Conservation (phyloP, 495 filamentous ascomycete genomes). For the Xylaria curta region DNA sequence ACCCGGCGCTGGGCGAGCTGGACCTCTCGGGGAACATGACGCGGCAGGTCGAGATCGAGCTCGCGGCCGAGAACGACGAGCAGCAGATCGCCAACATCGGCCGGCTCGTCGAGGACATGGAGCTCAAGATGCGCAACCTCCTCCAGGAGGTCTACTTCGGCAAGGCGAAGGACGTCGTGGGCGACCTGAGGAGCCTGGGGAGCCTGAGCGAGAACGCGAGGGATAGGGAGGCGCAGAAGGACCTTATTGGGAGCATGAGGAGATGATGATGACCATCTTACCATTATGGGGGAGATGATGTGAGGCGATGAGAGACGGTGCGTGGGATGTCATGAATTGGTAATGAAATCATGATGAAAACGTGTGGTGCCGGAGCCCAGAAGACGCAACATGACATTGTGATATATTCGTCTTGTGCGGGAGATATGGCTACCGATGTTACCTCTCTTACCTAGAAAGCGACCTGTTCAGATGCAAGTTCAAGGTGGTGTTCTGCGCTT, state of each 20-base stretch:
- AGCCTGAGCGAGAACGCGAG: conserved; percentile 84
- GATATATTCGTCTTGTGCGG: not conserved
- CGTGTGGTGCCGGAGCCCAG: not conserved
- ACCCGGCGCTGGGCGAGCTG: conserved; percentile 79
- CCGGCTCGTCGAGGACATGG: conserved; percentile 97
- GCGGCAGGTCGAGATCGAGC: conserved; percentile 87
- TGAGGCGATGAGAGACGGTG: not conserved
- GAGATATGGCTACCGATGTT: not conserved
- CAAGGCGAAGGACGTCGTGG: conserved; percentile 99
- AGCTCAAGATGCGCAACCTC: conserved; percentile 98
- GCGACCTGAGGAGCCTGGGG: conserved; percentile 89
- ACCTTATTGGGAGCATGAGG: conserved; percentile 84
- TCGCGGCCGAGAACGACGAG: conserved; percentile 86
- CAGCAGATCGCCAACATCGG: conserved; percentile 97
- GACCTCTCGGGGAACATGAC: conserved; percentile 98
- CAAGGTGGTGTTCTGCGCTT: not conserved
- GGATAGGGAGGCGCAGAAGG: conserved; percentile 84
- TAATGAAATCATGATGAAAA: not conserved
- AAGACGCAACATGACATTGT: not conserved
- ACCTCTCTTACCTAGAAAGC: not conserved
- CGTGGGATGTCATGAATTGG: not conserved
- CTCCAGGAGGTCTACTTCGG: conserved; percentile 99
- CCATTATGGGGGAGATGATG: not conserved
- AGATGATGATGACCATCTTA: conserved; percentile 28
- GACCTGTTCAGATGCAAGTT: not conserved